Conservation (phyloP, 495 filamentous ascomycete genomes). For the Chaetomium cochliodes region DNA sequence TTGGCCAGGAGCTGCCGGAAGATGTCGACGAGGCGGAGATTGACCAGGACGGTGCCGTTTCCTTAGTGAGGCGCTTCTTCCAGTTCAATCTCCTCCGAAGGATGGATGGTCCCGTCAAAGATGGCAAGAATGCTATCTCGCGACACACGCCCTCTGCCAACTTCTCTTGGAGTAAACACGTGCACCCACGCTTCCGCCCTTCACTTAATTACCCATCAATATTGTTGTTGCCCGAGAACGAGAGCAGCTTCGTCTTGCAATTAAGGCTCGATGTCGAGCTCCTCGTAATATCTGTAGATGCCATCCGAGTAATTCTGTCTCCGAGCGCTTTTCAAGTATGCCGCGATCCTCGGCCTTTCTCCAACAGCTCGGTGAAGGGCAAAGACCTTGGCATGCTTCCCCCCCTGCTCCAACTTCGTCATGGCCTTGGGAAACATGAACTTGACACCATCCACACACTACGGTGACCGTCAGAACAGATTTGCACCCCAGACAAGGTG, state of each 20-base stretch:
- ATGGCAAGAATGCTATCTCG: conserved; percentile 8
- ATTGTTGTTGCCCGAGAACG: too few species aligned
- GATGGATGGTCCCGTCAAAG: conserved; percentile 1
- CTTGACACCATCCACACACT: conserved; percentile 51
- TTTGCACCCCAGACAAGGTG: background rate
- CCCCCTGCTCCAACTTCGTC: conserved; percentile 43
- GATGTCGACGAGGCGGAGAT: too few species aligned
- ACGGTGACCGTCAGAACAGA: background rate
- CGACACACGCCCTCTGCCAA: background rate
- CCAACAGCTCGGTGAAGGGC: conserved; percentile 56
- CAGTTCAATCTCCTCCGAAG: background rate
- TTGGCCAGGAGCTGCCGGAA: too few species aligned
- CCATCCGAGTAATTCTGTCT: conserved; percentile 54
- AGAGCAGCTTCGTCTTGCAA: background rate
- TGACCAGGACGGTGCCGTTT: too few species aligned
- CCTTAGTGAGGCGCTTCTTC: background rate
- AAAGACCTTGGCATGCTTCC: conserved; percentile 54
- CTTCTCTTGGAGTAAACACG: too few species aligned
- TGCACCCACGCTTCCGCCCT: too few species aligned
- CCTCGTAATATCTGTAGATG: conserved; percentile 62
- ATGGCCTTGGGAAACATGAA: conserved; percentile 65
- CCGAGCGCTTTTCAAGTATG: conserved; percentile 59
- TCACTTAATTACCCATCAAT: too few species aligned
- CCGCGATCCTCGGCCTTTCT: conserved; percentile 53
- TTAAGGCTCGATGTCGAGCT: conserved; percentile 49